Percentiles rank a stretch among this genome's conserved stretches.
Evolutionary conservation across 345 rosid species (phyloP).

Genomic region (Populus simonii): DNA sequence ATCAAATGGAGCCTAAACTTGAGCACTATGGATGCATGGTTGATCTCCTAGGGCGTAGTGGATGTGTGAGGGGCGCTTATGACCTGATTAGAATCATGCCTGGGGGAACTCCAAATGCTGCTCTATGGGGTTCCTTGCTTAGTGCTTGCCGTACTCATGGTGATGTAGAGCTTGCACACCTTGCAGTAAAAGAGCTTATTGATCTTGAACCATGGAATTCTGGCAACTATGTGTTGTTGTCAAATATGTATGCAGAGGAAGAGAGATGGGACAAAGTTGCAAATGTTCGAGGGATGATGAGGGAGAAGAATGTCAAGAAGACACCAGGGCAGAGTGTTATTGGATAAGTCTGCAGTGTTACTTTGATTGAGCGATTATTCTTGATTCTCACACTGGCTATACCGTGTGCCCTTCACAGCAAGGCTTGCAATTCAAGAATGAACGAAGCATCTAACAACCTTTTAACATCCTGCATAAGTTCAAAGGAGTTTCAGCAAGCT

Average conservation of each 20-base stretch:
- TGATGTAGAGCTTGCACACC: slow-evolving; percentile 51
- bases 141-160: slow-evolving; percentile 69
- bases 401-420: neutral
- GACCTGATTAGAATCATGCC: slow-evolving; percentile 54
- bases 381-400: neutral
- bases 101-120: slow-evolving; percentile 39
- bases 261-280: slow-evolving; percentile 71
- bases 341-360: slow-evolving; percentile 1
- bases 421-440: neutral
- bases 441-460: neutral
- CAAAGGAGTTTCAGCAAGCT: no score
- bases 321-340: slow-evolving; percentile 44
- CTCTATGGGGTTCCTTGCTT: slow-evolving; percentile 68
- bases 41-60: slow-evolving; percentile 63
- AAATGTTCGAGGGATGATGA: slow-evolving; percentile 50
- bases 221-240: slow-evolving; percentile 62
- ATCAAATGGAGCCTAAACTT: slow-evolving; percentile 44
- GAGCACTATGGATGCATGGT: slow-evolving; percentile 77
- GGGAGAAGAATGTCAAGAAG: slow-evolving; percentile 45
- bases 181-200: slow-evolving; percentile 52
- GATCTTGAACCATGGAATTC: slow-evolving; percentile 62
- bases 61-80: slow-evolving; percentile 52
- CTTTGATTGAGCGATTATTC: neutral
- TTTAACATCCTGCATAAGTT: no score
- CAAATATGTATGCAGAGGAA: slow-evolving; percentile 66